phyloP scores from a whole-genome alignment of 1,284 basidiomycete species.

The Malassezia restricta region DNA sequence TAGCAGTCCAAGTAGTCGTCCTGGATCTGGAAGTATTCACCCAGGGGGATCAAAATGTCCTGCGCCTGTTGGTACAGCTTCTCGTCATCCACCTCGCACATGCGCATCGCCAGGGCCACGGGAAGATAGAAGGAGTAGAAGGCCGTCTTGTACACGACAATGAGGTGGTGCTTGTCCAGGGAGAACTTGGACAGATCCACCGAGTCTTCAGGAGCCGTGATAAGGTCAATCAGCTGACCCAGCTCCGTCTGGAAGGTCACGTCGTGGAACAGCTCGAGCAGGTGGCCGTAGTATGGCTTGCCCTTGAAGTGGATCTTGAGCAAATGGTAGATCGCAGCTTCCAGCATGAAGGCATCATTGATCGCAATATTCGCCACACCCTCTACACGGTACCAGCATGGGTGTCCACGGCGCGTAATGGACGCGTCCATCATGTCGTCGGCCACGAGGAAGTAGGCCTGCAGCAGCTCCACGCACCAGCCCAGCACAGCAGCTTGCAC shows the following conservation, averaged over 20 bases:
- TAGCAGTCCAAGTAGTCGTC: conserved; percentile 95
- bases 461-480: conserved; percentile 94
- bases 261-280: conserved; percentile 83
- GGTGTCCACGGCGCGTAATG: conserved; percentile 90
- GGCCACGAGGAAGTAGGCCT: conserved; percentile 94
- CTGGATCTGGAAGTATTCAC: conserved; percentile 97
- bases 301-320: conserved; percentile 76
- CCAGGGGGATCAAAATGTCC: conserved; percentile 77
- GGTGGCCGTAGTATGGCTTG: conserved; percentile 71
- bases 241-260: conserved; percentile 88
- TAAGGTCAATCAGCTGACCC: conserved; percentile 86
- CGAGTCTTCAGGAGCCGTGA: conserved; percentile 80
- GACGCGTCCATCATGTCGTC: conserved; percentile 97
- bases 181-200: conserved; percentile 83
- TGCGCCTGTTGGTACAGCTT: conserved; percentile 67
- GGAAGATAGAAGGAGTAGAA: conserved; percentile 99
- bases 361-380: conserved; percentile 74
- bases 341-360: conserved; percentile 95
- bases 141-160: conserved; percentile 95
- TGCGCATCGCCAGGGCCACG: conserved; percentile 81
- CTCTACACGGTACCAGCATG: conserved; percentile 69
- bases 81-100: conserved; percentile 58
- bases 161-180: conserved; percentile 70
- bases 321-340: conserved; percentile 80
- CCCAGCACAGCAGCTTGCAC: conserved; percentile 77